A percentile compares a stretch with the other conserved stretches of the same genome.
Evolutionary conservation across 768 basidiomycete genomes (phyloP).

Genomic region (Lactarius hatsudake): DNA sequence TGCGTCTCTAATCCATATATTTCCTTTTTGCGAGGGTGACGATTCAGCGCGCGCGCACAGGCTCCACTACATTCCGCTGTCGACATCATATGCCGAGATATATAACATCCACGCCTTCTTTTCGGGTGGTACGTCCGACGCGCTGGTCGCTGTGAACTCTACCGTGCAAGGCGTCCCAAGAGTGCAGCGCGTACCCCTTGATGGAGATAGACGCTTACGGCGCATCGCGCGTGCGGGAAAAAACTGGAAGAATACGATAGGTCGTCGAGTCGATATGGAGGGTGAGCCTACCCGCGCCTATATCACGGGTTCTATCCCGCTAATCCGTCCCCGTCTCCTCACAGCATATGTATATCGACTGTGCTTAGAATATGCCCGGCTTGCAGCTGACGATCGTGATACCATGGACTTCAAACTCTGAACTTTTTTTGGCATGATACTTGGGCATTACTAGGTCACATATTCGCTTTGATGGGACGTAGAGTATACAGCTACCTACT

Average conservation of each 20-base stretch:
- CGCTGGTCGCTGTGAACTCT: constrained; percentile 52
- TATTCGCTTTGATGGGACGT: constrained; percentile 7
- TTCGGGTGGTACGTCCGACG: constrained; percentile 71
- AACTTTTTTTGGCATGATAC: not conserved
- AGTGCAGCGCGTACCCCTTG: constrained; percentile 39
- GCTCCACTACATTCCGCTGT: constrained; percentile 95
- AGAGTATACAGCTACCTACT: not conserved
- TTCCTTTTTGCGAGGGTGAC: not conserved
- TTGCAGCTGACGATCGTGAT: constrained; percentile 83
- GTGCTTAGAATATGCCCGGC: constrained; percentile 83
- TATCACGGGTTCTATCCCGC: constrained; percentile 11
- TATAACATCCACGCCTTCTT: constrained; percentile 95
- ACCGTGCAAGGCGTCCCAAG: constrained; percentile 38
- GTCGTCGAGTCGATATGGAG: constrained; percentile 88
- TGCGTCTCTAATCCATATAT: constrained; percentile 32
- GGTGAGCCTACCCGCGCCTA: constrained; percentile 45
- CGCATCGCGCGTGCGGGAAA: constrained; percentile 91
- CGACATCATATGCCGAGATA: constrained; percentile 81
- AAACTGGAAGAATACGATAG: constrained; percentile 84
- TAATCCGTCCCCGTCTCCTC: constrained; percentile 22
- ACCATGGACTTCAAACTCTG: constrained; percentile 46
- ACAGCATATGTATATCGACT: constrained; percentile 84
- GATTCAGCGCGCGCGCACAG: constrained; percentile 37
- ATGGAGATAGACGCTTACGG: constrained; percentile 70
- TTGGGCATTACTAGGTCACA: not conserved